A percentile compares a stretch with the other conserved stretches of the same genome.
Conservation (phyloP, 2,329 filamentous ascomycete species). For the Cadophora gregata region DNA sequence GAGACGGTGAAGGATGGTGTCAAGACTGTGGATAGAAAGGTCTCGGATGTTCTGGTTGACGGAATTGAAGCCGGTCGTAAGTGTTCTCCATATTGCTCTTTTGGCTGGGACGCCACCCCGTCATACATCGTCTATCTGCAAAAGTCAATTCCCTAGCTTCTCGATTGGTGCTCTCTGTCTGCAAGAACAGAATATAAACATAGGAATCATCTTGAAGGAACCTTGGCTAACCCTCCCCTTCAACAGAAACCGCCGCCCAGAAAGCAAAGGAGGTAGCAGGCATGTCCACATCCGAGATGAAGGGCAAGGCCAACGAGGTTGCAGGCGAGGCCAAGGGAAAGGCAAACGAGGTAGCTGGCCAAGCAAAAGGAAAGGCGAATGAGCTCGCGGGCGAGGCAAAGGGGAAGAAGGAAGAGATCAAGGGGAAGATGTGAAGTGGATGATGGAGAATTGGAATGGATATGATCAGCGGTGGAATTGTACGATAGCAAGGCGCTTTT, state of each 20-base stretch:
- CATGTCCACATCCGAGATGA: conserved; percentile 50
- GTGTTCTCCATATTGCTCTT: conserved; percentile 38
- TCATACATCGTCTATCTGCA: background rate
- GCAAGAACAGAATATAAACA: no score
- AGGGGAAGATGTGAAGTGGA: conserved; percentile 43
- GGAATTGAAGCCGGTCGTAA: conserved; percentile 64
- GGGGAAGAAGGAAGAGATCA: conserved; percentile 47
- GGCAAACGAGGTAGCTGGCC: conserved; percentile 49
- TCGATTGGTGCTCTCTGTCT: background rate
- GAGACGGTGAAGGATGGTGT: conserved; percentile 64
- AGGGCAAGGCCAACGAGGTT: conserved; percentile 52
- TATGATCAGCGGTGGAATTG: background rate
- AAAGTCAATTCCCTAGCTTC: background rate
- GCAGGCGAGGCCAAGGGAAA: conserved; percentile 47
- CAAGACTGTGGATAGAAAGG: conserved; percentile 63
- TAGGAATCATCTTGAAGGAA: conserved; percentile 7
- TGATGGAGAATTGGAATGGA: background rate
- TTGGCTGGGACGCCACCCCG: background rate
- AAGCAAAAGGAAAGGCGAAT: conserved; percentile 45
- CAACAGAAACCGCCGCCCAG: conserved; percentile 46
- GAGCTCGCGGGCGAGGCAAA: conserved; percentile 46
- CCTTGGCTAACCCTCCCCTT: conserved; percentile 37
- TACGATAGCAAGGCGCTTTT: conserved; percentile 14
- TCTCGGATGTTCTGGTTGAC: conserved; percentile 66
- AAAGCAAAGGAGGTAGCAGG: conserved; percentile 57